Evolutionary conservation across 176 grass and related monocot genomes (phyloP), one percentile per base, ranked within the genome.

Genomic region (Oropetium thomaeum): DNA sequence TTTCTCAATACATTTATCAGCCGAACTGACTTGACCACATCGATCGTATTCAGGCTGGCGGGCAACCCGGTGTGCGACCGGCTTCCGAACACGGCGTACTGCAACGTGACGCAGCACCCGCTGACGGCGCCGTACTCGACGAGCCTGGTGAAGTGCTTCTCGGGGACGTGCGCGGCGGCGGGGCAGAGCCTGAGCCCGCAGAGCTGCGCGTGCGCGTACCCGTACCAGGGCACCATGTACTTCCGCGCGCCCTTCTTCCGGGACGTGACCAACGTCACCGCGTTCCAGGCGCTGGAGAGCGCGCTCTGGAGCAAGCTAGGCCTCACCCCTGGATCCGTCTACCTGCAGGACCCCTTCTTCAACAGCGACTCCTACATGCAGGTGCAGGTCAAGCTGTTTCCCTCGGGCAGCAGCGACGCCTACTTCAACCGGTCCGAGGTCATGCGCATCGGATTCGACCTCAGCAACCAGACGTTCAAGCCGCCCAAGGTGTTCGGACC

Each of bases 381-480:
- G 34, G 60, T 99, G 34, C 73, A 92, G 83, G 81, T 99, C 8
- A 85, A 87, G 82, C 75, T 99, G 65, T 99, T 99, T 78, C 96
- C 96, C 64, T 79, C 89, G 51, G 72, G 15, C 45, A 69, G 15
- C 45, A 69, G 62, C 40, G 70, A 67, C 39, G 72, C 38, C 55
- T 90, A 86, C 79, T 99, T 99, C 82, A 92, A 86, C 81, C 85
- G 89, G 34, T 80, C 86, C 8, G 89, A 95, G 75, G 86, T 99
- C 65, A 83, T 79, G 49, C 54, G 73, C 61, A 92, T 99, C 73
- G 91, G 91, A 26, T 99, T 90, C 80, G 81, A 86, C 84, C 85
- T 99, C 67, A 99, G 89, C 78, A 86, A 90, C 77, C 96, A 92
- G 77, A 99, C 65, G 14, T 95, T 84, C 84, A 92, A 92, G 67